Base-by-base conservation (phyloP, 106 monocot species). In the Chionographis japonica region DNA sequence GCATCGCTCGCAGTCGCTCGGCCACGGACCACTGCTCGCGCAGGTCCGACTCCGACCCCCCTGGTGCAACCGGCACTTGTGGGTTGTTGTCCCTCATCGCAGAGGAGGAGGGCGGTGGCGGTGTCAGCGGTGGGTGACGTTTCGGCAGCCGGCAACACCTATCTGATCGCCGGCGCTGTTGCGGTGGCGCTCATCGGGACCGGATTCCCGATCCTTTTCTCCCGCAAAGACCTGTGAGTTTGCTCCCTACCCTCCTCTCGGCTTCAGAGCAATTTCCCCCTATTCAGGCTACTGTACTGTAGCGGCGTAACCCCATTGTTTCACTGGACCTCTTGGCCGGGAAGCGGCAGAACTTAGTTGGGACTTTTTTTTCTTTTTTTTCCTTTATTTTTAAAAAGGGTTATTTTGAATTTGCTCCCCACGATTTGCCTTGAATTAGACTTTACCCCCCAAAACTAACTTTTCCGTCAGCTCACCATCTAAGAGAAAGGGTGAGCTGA, bases 131-230 rank as follows among this genome's bases (percentile, higher is more conserved):
- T 79, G 14, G 94, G 94, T 15, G 94, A 94, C 17, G 83, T 94
- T 12, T 85, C 94, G 54, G 76, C 90, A 4, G 90, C 90, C 13
- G 80, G 90, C 37, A 90, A 79, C 59, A 74, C 71, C 37, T 94
- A 94, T 64, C 88, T 94, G 50, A 77, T 94, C 27, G 94, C 85
- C 18, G 94, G 94, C 4, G 94, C 94, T 11, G 63, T 76, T 2
- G 94, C 83, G 1, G 90, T 88, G 50, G 87, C 94, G 4, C 80
- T 94, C 13, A 40, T 94, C 17, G 94, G 94, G 61, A 94, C 94
- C 1, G 94, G 87, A 0, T 94, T 90, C 59, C 94, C 94, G 4
- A 87, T 94, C 39, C 66, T 94, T n/a, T 94, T 94, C 78, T 68
- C 90, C 14, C 87, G 94, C 80, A 94, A 83, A 66, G 94, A 94